phyloP scores from a whole-genome alignment of 192 early-diverging fungal genomes.

The Rhizoclosmatium sp. region DNA sequence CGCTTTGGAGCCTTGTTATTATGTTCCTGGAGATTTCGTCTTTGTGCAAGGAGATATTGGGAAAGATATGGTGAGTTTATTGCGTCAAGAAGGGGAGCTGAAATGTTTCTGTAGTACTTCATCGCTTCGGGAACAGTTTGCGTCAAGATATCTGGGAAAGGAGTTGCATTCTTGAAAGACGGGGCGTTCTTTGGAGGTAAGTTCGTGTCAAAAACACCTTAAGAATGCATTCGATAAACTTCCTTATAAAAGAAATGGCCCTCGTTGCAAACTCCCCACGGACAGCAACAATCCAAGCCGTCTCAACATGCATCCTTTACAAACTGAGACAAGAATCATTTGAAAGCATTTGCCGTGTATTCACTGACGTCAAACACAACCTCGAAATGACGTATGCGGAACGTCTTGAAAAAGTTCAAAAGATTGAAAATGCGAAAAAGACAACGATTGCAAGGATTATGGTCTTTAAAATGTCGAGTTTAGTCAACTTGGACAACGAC shows the following conservation, averaged over 20 bases:
- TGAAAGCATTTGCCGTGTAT: constrained; percentile 33
- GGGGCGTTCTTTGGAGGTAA: constrained; percentile 47
- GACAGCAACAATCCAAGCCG: constrained; percentile 39
- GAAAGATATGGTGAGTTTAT: constrained; percentile 46
- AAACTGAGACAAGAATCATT: constrained; percentile 29
- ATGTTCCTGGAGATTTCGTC: constrained; percentile 50
- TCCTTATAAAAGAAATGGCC: neutral
- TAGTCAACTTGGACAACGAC: constrained; percentile 42
- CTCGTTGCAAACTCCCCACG: constrained; percentile 41
- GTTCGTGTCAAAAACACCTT: too few species aligned
- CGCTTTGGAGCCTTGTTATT: constrained; percentile 47
- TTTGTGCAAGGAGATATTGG: constrained; percentile 51
- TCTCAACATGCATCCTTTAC: constrained; percentile 24
- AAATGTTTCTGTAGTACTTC: constrained; percentile 38
- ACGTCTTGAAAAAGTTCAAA: constrained; percentile 47
- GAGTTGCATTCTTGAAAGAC: constrained; percentile 30
- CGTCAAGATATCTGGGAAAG: constrained; percentile 30
- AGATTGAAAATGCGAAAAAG: constrained; percentile 41
- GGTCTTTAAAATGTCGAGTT: constrained; percentile 44
- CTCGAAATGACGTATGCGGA: constrained; percentile 52
- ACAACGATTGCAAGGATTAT: neutral
- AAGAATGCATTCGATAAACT: neutral
- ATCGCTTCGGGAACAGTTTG: constrained; percentile 32
- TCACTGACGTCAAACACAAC: constrained; percentile 44
- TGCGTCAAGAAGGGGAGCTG: neutral